These are phyloP conservation scores for Harringtonia aguacate DNA, from an alignment of 2,329 filamentous ascomycete genomes.

Conservation along the genomic window DNA sequence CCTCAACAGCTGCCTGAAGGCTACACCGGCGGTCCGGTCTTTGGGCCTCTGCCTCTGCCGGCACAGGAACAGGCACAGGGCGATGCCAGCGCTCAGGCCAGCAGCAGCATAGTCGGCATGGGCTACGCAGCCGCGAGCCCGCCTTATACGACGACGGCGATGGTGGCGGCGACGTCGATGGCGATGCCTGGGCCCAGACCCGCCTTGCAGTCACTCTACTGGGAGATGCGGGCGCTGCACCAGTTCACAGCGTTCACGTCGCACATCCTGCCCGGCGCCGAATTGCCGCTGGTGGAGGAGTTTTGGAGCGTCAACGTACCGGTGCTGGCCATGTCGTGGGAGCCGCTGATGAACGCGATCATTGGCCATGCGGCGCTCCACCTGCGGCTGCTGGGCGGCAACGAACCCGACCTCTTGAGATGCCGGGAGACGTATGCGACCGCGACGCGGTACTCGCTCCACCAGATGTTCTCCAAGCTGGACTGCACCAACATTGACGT, in stretches of 20 bases:
- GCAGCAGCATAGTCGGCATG: no score
- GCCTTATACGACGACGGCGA: no score
- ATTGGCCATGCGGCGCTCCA: constrained; percentile 14
- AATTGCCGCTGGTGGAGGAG: constrained; percentile 7
- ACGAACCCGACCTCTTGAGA: neutral
- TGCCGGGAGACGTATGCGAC: neutral
- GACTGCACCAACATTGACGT: neutral
- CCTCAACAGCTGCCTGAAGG: no score
- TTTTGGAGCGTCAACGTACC: constrained; percentile 14
- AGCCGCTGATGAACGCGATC: constrained; percentile 14
- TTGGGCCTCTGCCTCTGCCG: no score
- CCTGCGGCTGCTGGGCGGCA: constrained; percentile 8
- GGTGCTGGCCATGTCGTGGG: constrained; percentile 12
- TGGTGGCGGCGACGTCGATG: no score
- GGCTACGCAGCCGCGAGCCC: no score
- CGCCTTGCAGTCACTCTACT: constrained; percentile 5
- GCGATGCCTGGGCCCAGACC: neutral
- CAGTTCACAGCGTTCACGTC: constrained; percentile 11
- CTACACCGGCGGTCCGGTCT: no score
- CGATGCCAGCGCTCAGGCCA: no score
- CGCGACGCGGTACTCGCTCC: no score
- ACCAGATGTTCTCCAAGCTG: neutral
- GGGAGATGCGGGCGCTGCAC: constrained; percentile 16
- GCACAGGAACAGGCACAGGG: no score
- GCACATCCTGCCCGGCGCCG: constrained; percentile 11